A percentile compares a stretch with the other conserved stretches of the same genome.
Evolutionary conservation across 2,329 filamentous ascomycete genomes (phyloP).

Genomic region (Curvularia lunata): DNA sequence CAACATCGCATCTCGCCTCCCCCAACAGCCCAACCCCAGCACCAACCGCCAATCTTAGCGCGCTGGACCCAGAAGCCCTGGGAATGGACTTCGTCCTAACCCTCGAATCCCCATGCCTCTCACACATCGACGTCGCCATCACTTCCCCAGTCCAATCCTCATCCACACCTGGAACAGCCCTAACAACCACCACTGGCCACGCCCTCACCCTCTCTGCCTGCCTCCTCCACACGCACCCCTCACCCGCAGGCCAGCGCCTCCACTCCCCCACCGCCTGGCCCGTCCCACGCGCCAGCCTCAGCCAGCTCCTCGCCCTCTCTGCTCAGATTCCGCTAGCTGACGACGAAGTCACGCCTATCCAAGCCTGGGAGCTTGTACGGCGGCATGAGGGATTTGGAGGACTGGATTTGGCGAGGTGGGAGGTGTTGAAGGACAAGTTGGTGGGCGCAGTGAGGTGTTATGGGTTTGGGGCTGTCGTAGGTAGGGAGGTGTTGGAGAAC

Average conservation of each 20-base stretch:
- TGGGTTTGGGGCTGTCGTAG: constrained; percentile 38
- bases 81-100: constrained; percentile 47
- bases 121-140: constrained; percentile 30
- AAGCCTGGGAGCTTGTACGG: constrained; percentile 47
- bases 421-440: constrained; percentile 33
- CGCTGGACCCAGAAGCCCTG: constrained; percentile 25
- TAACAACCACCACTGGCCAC: constrained; percentile 35
- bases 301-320: constrained; percentile 29
- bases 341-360: constrained; percentile 46
- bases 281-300: constrained; percentile 23
- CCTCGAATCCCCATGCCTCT: constrained; percentile 46
- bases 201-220: constrained; percentile 39
- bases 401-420: constrained; percentile 29
- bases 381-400: constrained; percentile 30
- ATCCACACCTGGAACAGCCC: not conserved
- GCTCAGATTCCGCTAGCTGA: constrained; percentile 26
- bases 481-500: constrained; percentile 22
- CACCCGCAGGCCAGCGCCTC: constrained; percentile 10
- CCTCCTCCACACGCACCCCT: constrained; percentile 30
- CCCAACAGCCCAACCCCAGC: not conserved
- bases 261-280: constrained; percentile 20
- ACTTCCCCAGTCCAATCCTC: not conserved
- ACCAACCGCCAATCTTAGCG: constrained; percentile 3
- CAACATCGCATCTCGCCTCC: not conserved
- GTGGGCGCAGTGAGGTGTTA: constrained; percentile 40